Base-by-base conservation (phyloP, 257 asterid genomes). In the Fraxinus americana region DNA sequence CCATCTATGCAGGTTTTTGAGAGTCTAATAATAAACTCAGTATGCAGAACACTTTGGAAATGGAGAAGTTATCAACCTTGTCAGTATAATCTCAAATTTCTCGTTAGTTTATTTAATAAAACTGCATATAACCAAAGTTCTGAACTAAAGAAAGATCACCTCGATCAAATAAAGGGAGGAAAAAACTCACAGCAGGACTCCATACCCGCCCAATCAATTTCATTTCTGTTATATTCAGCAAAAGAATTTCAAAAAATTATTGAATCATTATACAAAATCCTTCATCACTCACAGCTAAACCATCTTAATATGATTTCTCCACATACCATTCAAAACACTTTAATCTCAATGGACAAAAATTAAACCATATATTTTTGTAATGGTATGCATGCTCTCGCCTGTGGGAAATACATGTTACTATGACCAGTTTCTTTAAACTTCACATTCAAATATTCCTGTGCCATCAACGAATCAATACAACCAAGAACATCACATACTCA, bases 381-480 rank as follows among this genome's bases (percentile, higher is more conserved):
- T 54, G 21, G 54, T 52, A 74, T 71, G 74, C 21, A 29, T 68
- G 50, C 70, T 54, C 83, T 78, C 77, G 86, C 99, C 98, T 93
- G 99, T 7, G 99, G 99, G 67, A 96, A 96, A 84, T 96, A 96
- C 99, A 96, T 93, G 77, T 96, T 96, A 88, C 99, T 93, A 73
- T 96, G 99, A 36, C 98, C 98, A 78, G 97, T 96, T 89, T 92
- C 98, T 90, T 96, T 96, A 81, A 96, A 96, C 92, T 94, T 93
- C 79, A 83, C 93, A 83, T 96, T 96, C 92, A 96, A 84, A 82
- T 90, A 93, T 0, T 93, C 99, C 99, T 96, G 97, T 89, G 81
- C 43, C 54, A 71, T 77, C 72, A 82, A 70, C 70, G 16, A 75
- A 21, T 52, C 68, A 57, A 35, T 27, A 70, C 14, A 80, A 78